Conservation (phyloP, 306 rosid genomes). For the Chamaecrista fasciculata region DNA sequence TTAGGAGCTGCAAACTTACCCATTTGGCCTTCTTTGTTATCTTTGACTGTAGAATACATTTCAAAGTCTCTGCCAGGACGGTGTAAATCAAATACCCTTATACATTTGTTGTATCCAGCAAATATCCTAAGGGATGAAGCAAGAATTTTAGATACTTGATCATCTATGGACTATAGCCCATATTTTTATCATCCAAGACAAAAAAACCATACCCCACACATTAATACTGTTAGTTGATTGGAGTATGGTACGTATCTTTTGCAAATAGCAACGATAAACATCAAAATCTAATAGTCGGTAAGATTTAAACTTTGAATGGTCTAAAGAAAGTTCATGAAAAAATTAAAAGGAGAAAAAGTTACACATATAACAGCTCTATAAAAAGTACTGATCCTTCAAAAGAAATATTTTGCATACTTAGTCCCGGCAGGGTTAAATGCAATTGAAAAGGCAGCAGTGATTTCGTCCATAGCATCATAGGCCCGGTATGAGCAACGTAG, state of each 20-base stretch:
- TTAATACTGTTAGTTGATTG: background rate
- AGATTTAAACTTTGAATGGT: slow-evolving; percentile 2
- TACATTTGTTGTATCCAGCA: slow-evolving; percentile 92
- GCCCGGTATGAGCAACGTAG: slow-evolving; percentile 95
- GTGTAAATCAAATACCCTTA: slow-evolving; percentile 91
- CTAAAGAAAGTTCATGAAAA: background rate
- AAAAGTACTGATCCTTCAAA: slow-evolving; percentile 20
- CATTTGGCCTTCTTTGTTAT: slow-evolving; percentile 88
- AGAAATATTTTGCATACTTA: slow-evolving; percentile 52
- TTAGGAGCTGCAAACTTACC: slow-evolving; percentile 43
- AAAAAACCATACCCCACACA: background rate
- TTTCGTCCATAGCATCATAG: slow-evolving; percentile 95
- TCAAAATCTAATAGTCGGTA: slow-evolving; percentile 10
- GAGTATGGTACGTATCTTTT: slow-evolving; percentile 5
- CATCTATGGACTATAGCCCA: background rate
- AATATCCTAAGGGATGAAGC: slow-evolving; percentile 59
- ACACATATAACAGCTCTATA: slow-evolving; percentile 1
- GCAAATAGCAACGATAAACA: slow-evolving; percentile 3
- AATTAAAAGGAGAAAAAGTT: slow-evolving; percentile 6
- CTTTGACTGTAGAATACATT: slow-evolving; percentile 66
- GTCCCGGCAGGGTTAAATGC: slow-evolving; percentile 90
- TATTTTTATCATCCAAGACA: background rate
- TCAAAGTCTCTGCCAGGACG: slow-evolving; percentile 92
- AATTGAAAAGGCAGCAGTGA: slow-evolving; percentile 83
- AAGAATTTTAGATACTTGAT: slow-evolving; percentile 11